A percentile compares a stretch with the other conserved stretches of the same genome.
phyloP scores from a whole-genome alignment of 805 yeast species.

The Pichia membranifaciens region DNA sequence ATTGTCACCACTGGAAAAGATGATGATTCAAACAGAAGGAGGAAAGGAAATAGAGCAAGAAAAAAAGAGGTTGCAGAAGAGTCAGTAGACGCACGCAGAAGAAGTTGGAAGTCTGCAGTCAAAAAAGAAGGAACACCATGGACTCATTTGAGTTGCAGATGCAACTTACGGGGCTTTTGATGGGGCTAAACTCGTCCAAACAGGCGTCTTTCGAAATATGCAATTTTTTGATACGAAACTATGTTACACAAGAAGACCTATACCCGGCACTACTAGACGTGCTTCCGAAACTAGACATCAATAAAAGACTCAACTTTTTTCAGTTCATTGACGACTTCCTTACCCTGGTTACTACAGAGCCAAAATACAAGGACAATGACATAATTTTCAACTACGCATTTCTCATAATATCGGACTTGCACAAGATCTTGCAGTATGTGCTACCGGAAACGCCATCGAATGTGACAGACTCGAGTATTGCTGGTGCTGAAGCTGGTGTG shows the following conservation, averaged over 20 bases:
- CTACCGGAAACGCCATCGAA: slow-evolving; percentile 28
- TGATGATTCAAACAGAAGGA: too few relatives aligned
- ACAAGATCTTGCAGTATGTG: slow-evolving; percentile 30
- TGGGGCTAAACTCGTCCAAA: slow-evolving; percentile 58
- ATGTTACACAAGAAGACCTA: slow-evolving; percentile 60
- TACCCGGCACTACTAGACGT: slow-evolving; percentile 62
- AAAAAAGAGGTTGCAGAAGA: too few relatives aligned
- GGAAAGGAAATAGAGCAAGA: too few relatives aligned
- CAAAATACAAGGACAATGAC: slow-evolving; percentile 10
- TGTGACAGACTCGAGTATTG: not conserved
- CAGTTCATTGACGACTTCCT: slow-evolving; percentile 65
- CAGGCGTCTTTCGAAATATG: slow-evolving; percentile 47
- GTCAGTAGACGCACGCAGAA: too few relatives aligned
- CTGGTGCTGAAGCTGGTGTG: not conserved
- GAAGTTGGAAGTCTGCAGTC: too few relatives aligned
- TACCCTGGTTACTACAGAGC: slow-evolving; percentile 21
- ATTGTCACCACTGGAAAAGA: too few relatives aligned
- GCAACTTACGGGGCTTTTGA: slow-evolving; percentile 63
- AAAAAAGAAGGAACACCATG: slow-evolving; percentile 44
- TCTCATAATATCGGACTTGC: slow-evolving; percentile 30
- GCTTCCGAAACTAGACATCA: slow-evolving; percentile 47
- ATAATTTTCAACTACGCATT: slow-evolving; percentile 12
- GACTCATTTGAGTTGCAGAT: slow-evolving; percentile 85
- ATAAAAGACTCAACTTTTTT: slow-evolving; percentile 58
- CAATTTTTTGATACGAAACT: slow-evolving; percentile 49